phyloP scores from a whole-genome alignment of 2,329 filamentous ascomycete species.

The Anisogramma anomala region DNA sequence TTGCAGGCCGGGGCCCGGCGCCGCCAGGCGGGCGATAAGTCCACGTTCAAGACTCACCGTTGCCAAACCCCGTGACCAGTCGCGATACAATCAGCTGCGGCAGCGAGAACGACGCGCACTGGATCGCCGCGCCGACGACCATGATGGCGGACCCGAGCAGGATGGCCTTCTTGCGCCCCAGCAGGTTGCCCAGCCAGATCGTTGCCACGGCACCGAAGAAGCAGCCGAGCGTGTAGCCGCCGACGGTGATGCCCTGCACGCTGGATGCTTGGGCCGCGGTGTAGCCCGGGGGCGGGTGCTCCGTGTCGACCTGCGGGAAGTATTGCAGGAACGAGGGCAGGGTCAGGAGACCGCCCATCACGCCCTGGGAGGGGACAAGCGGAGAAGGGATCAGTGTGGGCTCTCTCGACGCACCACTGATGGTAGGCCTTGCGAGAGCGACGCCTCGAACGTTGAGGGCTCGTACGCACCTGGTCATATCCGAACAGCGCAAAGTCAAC shows the following conservation, averaged over 20 bases:
- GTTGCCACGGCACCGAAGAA: conserved; percentile 14
- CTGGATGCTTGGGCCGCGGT: conserved; percentile 10
- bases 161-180: conserved; percentile 13
- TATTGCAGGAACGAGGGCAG: conserved; percentile 9
- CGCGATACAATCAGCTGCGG: conserved; percentile 12
- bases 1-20: too few species aligned
- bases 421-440: too few species aligned
- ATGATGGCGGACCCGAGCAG: conserved; percentile 11
- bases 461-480: conserved; percentile 11
- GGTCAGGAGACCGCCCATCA: conserved; percentile 7
- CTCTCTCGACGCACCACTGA: neutral
- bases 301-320: conserved; percentile 12
- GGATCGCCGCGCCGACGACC: conserved; percentile 13
- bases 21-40: too few species aligned
- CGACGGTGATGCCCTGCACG: conserved; percentile 14
- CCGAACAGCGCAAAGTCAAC: conserved; percentile 15
- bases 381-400: neutral
- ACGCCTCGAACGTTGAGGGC: too few species aligned
- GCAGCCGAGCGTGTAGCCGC: conserved; percentile 14
- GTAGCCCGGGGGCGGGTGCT: conserved; percentile 10
- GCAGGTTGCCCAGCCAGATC: conserved; percentile 13
- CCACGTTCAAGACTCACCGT: neutral
- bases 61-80: conserved; percentile 12
- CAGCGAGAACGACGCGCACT: conserved; percentile 10
- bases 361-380: neutral